phyloP scores from a whole-genome alignment of 106 monocot genomes.

The Triglochin maritima region DNA sequence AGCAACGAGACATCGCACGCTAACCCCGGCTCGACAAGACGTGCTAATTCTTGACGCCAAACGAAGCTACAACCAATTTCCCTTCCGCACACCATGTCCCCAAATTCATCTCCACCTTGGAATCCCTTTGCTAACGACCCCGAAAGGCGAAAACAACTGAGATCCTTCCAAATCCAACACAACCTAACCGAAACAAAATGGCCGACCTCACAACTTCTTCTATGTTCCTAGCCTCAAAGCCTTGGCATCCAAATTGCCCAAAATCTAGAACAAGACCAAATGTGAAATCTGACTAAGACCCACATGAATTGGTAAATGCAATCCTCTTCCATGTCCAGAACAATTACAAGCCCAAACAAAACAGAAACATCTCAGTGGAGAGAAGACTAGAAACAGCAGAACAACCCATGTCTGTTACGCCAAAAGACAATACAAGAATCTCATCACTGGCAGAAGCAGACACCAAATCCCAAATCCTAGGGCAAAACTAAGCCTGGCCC shows the following conservation, averaged over 20 bases:
- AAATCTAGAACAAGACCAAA: too few species aligned
- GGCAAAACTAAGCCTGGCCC: too few species aligned
- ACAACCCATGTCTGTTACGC: too few species aligned
- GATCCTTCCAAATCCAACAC: too few species aligned
- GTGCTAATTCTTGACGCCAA: constrained; percentile 14
- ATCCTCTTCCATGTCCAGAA: not conserved
- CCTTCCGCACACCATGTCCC: constrained; percentile 40
- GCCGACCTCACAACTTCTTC: too few species aligned
- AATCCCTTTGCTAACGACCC: not conserved
- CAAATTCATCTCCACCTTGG: constrained; percentile 39
- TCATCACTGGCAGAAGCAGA: too few species aligned
- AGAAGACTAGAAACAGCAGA: not conserved
- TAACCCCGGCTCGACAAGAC: constrained; percentile 8
- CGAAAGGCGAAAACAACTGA: too few species aligned
- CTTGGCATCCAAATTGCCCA: too few species aligned
- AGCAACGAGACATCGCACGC: constrained; percentile 79
- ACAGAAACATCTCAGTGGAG: not conserved
- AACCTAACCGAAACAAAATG: too few species aligned
- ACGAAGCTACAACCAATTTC: constrained; percentile 14
- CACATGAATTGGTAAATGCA: not conserved
- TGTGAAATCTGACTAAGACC: not conserved
- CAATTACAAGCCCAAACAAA: not conserved
- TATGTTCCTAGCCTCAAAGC: too few species aligned
- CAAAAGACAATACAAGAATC: too few species aligned
- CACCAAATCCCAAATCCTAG: too few species aligned